Percentiles rank a stretch among this genome's conserved stretches.
Evolutionary conservation across 352 stramenopile genomes (phyloP).

Genomic region (Thalassiosira ordinaria): DNA sequence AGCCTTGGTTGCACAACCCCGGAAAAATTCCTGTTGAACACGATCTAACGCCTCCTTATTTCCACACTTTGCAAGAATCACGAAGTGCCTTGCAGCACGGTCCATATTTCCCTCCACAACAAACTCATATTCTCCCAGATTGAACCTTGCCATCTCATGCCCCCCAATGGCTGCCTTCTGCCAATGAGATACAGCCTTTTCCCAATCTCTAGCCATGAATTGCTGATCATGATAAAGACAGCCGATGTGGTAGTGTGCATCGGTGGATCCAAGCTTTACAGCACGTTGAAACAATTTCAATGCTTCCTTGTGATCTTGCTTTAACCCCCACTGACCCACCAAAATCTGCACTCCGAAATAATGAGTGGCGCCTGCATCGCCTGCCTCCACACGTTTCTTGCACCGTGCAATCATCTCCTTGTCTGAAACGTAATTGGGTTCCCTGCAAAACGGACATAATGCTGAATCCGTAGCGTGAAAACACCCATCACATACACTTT

Average conservation of each 20-base stretch:
- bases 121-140: not conserved
- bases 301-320: not conserved
- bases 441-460: not conserved
- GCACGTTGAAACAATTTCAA: not conserved
- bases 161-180: not conserved
- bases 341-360: too few relatives aligned
- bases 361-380: not conserved
- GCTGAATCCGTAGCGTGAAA: not conserved
- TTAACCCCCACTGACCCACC: not conserved
- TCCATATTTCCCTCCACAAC: not conserved
- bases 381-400: not conserved
- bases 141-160: not conserved
- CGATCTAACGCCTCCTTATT: not conserved
- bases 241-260: not conserved
- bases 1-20: not conserved
- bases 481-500: not conserved
- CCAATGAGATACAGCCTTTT: not conserved
- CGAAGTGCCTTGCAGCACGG: not conserved
- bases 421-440: not conserved
- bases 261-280: not conserved
- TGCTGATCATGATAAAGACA: not conserved
- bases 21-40: not conserved
- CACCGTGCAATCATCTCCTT: not conserved
- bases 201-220: not conserved
- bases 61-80: not conserved